Conservation (phyloP, 352 stramenopile genomes). For the Globisporangium uncinulatum region DNA sequence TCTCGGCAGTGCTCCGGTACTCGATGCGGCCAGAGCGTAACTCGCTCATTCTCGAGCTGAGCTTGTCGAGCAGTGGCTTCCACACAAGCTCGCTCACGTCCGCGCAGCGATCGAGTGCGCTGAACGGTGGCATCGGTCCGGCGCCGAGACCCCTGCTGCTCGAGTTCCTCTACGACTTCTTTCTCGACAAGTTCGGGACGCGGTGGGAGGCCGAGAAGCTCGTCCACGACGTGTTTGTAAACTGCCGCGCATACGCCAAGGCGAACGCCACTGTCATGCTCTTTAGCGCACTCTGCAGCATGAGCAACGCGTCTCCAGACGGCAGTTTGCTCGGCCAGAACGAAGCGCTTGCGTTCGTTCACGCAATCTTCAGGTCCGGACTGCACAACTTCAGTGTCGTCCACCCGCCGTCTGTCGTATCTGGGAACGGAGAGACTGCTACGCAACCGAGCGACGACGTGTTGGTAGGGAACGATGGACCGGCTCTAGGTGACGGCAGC, state of each 20-base stretch:
- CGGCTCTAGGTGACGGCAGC: not conserved
- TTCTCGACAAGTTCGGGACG: constrained; percentile 60
- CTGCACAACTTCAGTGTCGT: constrained; percentile 52
- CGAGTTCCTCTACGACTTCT: constrained; percentile 75
- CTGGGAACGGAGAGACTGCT: not conserved
- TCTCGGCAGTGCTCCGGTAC: constrained; percentile 49
- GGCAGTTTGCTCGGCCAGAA: constrained; percentile 65
- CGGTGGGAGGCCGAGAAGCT: constrained; percentile 72
- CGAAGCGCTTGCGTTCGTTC: constrained; percentile 56
- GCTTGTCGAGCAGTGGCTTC: constrained; percentile 31
- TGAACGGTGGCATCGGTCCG: constrained; percentile 59
- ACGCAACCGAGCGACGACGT: not conserved
- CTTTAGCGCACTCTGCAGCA: constrained; percentile 68
- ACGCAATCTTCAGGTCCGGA: constrained; percentile 48
- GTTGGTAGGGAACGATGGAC: too few species aligned
- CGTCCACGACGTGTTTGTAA: constrained; percentile 80
- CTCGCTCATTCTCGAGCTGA: constrained; percentile 35
- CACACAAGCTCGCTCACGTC: not conserved
- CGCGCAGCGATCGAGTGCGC: constrained; percentile 10
- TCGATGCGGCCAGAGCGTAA: constrained; percentile 28
- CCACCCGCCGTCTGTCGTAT: constrained; percentile 17
- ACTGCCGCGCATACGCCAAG: constrained; percentile 43
- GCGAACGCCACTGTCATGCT: constrained; percentile 41
- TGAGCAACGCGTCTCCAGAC: constrained; percentile 51
- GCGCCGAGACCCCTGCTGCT: constrained; percentile 55